Evolutionary conservation across 2,329 filamentous ascomycete species (phyloP).

Genomic region (Verticillium nubilum): DNA sequence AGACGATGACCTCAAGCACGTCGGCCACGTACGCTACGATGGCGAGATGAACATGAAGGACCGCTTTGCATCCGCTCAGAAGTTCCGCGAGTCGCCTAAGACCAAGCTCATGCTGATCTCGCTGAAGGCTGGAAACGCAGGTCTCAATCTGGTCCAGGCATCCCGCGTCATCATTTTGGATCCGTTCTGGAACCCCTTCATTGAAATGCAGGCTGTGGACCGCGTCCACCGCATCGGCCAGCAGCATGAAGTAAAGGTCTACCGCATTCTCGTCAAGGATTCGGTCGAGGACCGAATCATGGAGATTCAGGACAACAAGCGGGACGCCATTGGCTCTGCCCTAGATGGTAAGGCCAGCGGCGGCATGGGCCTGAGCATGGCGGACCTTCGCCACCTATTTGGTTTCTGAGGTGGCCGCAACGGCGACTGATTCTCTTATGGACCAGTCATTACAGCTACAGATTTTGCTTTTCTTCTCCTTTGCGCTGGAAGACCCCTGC

Average conservation of each 20-base stretch:
- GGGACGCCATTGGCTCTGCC: conserved; percentile 69
- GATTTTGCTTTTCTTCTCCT: background rate
- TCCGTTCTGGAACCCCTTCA: conserved; percentile 91
- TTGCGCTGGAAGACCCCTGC: background rate
- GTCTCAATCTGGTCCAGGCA: conserved; percentile 78
- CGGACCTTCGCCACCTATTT: conserved; percentile 69
- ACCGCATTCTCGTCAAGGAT: conserved; percentile 68
- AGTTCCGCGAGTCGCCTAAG: conserved; percentile 55
- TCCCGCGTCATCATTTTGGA: conserved; percentile 86
- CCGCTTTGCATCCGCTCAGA: conserved; percentile 61
- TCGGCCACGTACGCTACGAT: conserved; percentile 66
- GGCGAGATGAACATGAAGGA: conserved; percentile 64
- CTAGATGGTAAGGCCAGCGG: conserved; percentile 69
- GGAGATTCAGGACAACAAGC: conserved; percentile 71
- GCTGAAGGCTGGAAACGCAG: conserved; percentile 76
- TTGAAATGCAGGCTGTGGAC: conserved; percentile 89
- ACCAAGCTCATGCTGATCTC: conserved; percentile 71
- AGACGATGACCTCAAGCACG: conserved; percentile 36
- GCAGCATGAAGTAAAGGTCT: conserved; percentile 65
- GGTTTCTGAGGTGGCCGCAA: conserved; percentile 11
- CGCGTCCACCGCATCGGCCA: conserved; percentile 87
- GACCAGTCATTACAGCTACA: background rate
- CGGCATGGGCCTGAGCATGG: conserved; percentile 59
- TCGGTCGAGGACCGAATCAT: conserved; percentile 89
- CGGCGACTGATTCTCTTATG: background rate